Percentiles rank a stretch among this genome's conserved stretches.
phyloP scores from a whole-genome alignment of 75 land plant genomes.

The Ceratopteris richardii region DNA sequence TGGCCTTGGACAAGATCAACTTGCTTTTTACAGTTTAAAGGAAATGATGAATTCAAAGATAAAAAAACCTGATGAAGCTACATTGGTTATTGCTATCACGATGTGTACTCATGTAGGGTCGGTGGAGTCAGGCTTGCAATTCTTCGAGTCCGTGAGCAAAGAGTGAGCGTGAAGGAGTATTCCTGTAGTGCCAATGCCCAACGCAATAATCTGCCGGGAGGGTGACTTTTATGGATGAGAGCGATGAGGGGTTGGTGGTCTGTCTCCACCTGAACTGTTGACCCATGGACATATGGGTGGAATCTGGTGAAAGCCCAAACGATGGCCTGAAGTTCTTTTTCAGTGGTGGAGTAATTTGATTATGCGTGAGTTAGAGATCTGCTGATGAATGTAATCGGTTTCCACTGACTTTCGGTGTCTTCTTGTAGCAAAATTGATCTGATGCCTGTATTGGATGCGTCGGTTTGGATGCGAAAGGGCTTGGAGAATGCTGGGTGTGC shows the following conservation, averaged over 20 bases:
- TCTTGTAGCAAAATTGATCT: not conserved
- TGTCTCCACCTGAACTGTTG: not conserved
- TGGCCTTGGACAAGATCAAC: too few species aligned
- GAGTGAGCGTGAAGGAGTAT: not conserved
- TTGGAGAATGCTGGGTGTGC: not conserved
- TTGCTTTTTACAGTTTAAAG: too few species aligned
- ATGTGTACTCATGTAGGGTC: too few species aligned
- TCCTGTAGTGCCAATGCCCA: not conserved
- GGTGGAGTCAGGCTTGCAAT: too few species aligned
- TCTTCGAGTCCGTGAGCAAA: too few species aligned
- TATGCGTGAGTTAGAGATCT: not conserved
- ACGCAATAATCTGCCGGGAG: not conserved
- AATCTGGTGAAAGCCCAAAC: slow-evolving; percentile 13
- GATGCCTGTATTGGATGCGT: not conserved
- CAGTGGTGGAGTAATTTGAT: not conserved
- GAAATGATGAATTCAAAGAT: too few species aligned
- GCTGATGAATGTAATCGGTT: not conserved
- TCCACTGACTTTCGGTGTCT: not conserved
- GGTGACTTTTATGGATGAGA: not conserved
- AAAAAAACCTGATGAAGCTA: too few species aligned
- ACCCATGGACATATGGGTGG: slow-evolving; percentile 11
- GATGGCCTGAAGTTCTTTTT: slow-evolving; percentile 6
- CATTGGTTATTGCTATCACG: too few species aligned
- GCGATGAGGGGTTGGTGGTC: slow-evolving; percentile 7
- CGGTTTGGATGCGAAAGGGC: not conserved